Percentiles rank a stretch among this genome's conserved stretches.
phyloP scores from a whole-genome alignment of 2,329 filamentous ascomycete genomes.

The Microsporum canis region DNA sequence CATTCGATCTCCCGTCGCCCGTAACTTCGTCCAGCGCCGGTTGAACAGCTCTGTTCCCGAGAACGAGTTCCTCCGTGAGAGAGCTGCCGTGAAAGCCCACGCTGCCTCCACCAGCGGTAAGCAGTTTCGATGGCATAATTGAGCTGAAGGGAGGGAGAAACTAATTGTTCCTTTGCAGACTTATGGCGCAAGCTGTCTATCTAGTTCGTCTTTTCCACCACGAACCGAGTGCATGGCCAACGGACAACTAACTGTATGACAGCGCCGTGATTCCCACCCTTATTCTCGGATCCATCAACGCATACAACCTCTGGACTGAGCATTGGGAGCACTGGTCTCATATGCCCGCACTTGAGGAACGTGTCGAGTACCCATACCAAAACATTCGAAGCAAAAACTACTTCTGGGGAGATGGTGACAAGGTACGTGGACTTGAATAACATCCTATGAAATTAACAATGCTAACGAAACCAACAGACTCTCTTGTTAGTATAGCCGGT shows the following conservation, averaged over 20 bases:
- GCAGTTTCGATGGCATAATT: conserved; percentile 27
- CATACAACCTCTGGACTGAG: conserved; percentile 82
- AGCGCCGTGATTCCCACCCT: conserved; percentile 68
- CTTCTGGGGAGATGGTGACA: conserved; percentile 90
- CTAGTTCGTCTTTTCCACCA: conserved; percentile 50
- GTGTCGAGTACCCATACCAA: conserved; percentile 88
- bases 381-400: conserved; percentile 97
- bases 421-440: conserved; percentile 46
- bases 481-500: neutral
- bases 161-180: conserved; percentile 43
- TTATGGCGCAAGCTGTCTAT: conserved; percentile 93
- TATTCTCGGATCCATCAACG: conserved; percentile 63
- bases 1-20: conserved; percentile 30
- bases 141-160: neutral
- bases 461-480: neutral
- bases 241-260: conserved; percentile 13
- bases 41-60: conserved; percentile 59
- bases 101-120: conserved; percentile 71
- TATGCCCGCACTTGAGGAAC: conserved; percentile 77
- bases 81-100: conserved; percentile 81
- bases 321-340: conserved; percentile 96
- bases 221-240: neutral
- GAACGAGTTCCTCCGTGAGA: conserved; percentile 90
- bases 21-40: conserved; percentile 56
- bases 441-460: neutral